These are phyloP conservation scores for Hemerocallis citrina DNA, from an alignment of 106 monocot species.

Conservation along the genomic window DNA sequence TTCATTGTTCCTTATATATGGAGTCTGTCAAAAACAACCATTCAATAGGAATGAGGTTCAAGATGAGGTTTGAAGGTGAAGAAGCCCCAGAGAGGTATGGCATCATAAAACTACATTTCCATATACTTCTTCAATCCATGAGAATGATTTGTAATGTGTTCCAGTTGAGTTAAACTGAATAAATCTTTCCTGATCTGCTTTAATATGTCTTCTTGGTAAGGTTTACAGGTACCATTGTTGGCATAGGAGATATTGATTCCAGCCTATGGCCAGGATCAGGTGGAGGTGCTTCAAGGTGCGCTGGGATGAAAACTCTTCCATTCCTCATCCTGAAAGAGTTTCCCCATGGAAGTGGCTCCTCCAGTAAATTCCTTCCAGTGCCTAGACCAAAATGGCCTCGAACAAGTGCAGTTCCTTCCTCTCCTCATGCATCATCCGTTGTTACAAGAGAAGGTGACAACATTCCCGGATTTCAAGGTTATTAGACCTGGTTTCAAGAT, in stretches of 20 bases:
- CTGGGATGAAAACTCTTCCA: constrained; percentile 83
- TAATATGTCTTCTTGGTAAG: constrained; percentile 15
- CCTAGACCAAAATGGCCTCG: constrained; percentile 64
- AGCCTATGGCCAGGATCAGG: constrained; percentile 71
- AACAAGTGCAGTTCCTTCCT: constrained; percentile 30
- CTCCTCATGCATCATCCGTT: constrained; percentile 73
- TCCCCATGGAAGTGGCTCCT: constrained; percentile 76
- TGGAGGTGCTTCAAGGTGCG: constrained; percentile 93
- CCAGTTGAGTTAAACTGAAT: background rate
- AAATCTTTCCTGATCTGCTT: background rate
- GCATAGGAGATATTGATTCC: constrained; percentile 57
- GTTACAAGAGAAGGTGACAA: constrained; percentile 61
- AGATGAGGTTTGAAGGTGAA: constrained; percentile 98
- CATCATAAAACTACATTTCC: background rate
- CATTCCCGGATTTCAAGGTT: background rate
- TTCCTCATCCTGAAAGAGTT: constrained; percentile 82
- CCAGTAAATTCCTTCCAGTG: constrained; percentile 63
- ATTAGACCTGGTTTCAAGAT: background rate
- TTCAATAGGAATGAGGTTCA: constrained; percentile 77
- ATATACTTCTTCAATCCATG: background rate
- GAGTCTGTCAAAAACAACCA: constrained; percentile 76
- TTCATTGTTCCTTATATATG: constrained; percentile 92
- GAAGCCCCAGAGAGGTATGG: constrained; percentile 89
- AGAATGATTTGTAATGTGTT: background rate
- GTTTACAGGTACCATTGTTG: constrained; percentile 88